Base-by-base conservation (phyloP, 2,329 filamentous ascomycete species). In the Colletotrichum orbiculare region DNA sequence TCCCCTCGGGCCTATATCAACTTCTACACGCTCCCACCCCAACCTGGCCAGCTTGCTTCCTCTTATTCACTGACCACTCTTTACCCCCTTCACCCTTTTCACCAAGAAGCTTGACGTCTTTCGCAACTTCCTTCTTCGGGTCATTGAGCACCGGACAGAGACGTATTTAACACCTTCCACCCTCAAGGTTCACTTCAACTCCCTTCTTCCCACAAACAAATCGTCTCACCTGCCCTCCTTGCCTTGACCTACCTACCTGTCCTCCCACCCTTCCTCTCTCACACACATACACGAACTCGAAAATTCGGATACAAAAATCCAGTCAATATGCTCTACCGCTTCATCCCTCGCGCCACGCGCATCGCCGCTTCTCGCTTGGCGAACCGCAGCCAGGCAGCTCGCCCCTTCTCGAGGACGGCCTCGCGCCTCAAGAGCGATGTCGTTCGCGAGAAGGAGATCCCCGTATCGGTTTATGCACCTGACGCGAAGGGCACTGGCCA, bases 361-460 rank as follows among this genome's bases (percentile, higher is more conserved):
- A 64, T 74, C n/a, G 71, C 17, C 17, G 17, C 17, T 17, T 17
- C 2, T 17, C 17, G 17, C 17, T 17, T 17, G 17, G 17, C 72
- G 43, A 60, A 71, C 52, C 59, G 71, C 55, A 68, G 70, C 46
- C 74, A 74, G 60, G 69, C 73, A 13, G 67, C 71, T n/a, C 66
- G 80, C 41, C 70, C 77, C 39, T 78, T 83, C 67, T 76, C 75
- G 11, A 69, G 75, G 46, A 77, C 78, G 2, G 70, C 75, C 17
- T 67, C 73, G 47, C 78, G 77, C 68, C 69, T 72, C 57, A 85
- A 82, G 73, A 83, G 80, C 70, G 83, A 82, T 64, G 83, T 85
- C 11, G 82, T 87, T 67, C 82, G 81, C 68, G 85, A 87, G 78
- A 84, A 83, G 69, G 83, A 87, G 71, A 77, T 88, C 13, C 84